Evolutionary conservation across 1,139 yeast genomes (phyloP).

Genomic region (Pichia sp.): DNA sequence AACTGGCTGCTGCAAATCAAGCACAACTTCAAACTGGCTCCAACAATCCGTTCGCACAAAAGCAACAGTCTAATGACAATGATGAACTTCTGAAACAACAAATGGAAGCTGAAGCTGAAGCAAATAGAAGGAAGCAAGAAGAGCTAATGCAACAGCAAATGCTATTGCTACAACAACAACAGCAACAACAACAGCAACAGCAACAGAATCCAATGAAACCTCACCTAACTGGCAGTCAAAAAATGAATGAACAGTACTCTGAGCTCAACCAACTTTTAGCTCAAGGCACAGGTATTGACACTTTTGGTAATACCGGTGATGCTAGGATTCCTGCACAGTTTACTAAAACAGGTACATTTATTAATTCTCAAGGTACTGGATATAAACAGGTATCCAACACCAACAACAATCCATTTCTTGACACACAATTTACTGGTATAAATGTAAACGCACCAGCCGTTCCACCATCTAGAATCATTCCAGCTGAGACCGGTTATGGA

Average conservation of each 20-base stretch:
- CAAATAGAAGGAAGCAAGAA: constrained; percentile 20
- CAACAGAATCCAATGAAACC: constrained; percentile 33
- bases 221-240: constrained; percentile 40
- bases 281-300: constrained; percentile 87
- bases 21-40: constrained; percentile 54
- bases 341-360: constrained; percentile 70
- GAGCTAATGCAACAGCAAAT: constrained; percentile 28
- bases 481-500: constrained; percentile 85
- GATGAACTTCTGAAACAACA: constrained; percentile 15
- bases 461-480: constrained; percentile 30
- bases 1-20: constrained; percentile 27
- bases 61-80: constrained; percentile 14
- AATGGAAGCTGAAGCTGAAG: constrained; percentile 30
- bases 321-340: constrained; percentile 89
- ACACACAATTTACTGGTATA: constrained; percentile 69
- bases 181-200: constrained; percentile 21
- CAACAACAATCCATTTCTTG: constrained; percentile 57
- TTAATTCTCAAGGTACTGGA: constrained; percentile 87
- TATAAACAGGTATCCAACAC: constrained; percentile 42
- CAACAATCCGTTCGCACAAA: constrained; percentile 83
- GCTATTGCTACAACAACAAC: constrained; percentile 28
- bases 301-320: constrained; percentile 92
- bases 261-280: constrained; percentile 75
- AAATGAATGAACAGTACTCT: constrained; percentile 48
- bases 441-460: constrained; percentile 26